Base-by-base conservation (phyloP, 805 yeast genomes). In the Candida manassasensis region DNA sequence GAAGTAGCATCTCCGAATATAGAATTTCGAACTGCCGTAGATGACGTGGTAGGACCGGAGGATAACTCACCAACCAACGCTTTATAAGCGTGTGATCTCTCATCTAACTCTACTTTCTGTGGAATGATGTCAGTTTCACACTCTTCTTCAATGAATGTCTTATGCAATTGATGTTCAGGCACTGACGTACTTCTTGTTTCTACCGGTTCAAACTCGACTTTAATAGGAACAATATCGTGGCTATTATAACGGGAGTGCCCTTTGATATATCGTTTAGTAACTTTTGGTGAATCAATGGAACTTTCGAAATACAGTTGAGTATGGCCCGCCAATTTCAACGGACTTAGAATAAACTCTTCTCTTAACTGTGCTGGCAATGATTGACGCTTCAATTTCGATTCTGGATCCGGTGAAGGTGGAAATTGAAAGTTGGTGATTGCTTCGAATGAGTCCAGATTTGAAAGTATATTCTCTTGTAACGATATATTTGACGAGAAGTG, bases 191-290 rank as follows among this genome's bases (percentile, higher is more conserved):
- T 48, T 32, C 63, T 41, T 4, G 27, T 6, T 15, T 19, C 25
- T 7, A 49, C 42, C 17, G 43, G 50, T 43, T 67, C 71, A 45
- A 67, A 67, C 43, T 67, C 73, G 11, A 67, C 72, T 40, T 55
- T 56, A 11, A 67, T 63, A 2, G 71, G 71, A 13, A 67, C 45
- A 19, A 66, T 52, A 36, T 66, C 71, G 45, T 65, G 69, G 38
- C 69, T 61, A 43, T 61, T 67, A 45, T 59, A 67, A 11, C 73
- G 46, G 5, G 60, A 54, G 39, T 67, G 73, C 32, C 42, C 49
- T 27, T 44, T 47, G 12, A 65, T 52, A 37, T 57, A 56, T 18
- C 66, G 43, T 32, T 56, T 50, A 2, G 36, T 31, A 8, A 21
- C 25, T 12, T 42, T 39, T 4, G 47, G 27, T 3, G 25, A 9